Evolutionary conservation across 306 rosid species (phyloP).

Genomic region (Parietaria judaica): DNA sequence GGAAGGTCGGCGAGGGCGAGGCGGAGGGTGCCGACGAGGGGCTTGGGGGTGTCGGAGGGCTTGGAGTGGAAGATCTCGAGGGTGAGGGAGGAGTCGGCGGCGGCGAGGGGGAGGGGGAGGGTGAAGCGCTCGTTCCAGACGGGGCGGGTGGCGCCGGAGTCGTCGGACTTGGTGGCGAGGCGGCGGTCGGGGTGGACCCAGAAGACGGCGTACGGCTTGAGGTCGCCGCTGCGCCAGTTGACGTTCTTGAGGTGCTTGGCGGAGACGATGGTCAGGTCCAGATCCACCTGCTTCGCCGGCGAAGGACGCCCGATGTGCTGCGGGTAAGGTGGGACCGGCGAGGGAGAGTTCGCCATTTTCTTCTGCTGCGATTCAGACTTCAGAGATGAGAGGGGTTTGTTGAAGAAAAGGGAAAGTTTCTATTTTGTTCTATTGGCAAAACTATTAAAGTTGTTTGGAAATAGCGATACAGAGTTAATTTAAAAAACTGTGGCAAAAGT

Average conservation of each 20-base stretch:
- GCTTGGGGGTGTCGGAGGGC: conserved; percentile 80
- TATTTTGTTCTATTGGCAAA: too few species aligned
- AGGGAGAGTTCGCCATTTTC: neutral
- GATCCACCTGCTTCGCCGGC: conserved; percentile 53
- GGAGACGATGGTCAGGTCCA: conserved; percentile 67
- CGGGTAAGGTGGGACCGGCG: neutral
- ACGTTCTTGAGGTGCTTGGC: conserved; percentile 89
- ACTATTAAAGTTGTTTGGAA: too few species aligned
- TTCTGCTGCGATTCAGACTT: too few species aligned
- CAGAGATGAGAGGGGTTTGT: too few species aligned
- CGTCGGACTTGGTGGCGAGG: conserved; percentile 82
- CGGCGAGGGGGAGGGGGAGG: conserved; percentile 48
- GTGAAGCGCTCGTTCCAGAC: conserved; percentile 89
- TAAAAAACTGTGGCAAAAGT: too few species aligned
- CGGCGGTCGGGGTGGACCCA: conserved; percentile 79
- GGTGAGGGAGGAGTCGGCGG: conserved; percentile 54
- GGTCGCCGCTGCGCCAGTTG: conserved; percentile 77
- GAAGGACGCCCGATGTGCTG: conserved; percentile 62
- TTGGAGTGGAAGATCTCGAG: conserved; percentile 81
- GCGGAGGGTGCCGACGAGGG: conserved; percentile 70
- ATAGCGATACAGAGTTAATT: too few species aligned
- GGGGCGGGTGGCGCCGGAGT: conserved; percentile 58
- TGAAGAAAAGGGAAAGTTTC: neutral
- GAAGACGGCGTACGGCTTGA: conserved; percentile 77
- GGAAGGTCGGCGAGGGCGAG: conserved; percentile 42